Conservation (phyloP, 176 grass and related monocot genomes). For the Dactylis glomerata region DNA sequence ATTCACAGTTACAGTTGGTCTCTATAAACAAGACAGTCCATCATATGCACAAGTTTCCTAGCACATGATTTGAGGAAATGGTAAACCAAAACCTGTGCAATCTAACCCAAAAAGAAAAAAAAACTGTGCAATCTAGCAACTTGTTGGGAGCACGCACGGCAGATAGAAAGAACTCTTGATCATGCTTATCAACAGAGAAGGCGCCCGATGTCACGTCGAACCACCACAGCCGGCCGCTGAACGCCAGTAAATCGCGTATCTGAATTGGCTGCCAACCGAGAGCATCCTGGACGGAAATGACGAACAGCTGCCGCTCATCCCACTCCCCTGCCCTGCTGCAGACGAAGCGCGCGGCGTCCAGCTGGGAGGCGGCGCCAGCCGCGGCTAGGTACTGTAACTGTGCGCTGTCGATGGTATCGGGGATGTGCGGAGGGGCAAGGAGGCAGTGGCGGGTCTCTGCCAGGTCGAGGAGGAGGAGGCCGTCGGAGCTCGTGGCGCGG, state of each 20-base stretch:
- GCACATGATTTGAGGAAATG: neutral
- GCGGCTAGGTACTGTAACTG: neutral
- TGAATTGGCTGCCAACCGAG: neutral
- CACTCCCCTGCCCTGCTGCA: neutral
- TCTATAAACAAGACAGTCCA: neutral
- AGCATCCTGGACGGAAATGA: neutral
- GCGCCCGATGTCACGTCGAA: neutral
- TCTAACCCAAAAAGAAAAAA: neutral
- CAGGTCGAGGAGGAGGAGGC: constrained; percentile 9
- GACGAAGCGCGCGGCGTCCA: neutral
- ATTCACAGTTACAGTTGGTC: neutral
- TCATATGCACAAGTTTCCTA: neutral
- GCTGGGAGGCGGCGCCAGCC: neutral
- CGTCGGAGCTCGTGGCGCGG: neutral
- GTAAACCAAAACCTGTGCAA: neutral
- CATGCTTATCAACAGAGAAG: neutral
- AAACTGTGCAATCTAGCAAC: neutral
- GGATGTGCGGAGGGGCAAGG: rapidly evolving
- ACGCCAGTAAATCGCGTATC: neutral
- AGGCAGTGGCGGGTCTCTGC: neutral
- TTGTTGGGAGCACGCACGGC: neutral
- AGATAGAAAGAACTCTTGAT: neutral
- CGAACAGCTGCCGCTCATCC: neutral
- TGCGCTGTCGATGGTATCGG: neutral
- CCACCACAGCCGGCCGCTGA: neutral